Conservation (phyloP, 441 rosid species). For the Croton laevigatus region DNA sequence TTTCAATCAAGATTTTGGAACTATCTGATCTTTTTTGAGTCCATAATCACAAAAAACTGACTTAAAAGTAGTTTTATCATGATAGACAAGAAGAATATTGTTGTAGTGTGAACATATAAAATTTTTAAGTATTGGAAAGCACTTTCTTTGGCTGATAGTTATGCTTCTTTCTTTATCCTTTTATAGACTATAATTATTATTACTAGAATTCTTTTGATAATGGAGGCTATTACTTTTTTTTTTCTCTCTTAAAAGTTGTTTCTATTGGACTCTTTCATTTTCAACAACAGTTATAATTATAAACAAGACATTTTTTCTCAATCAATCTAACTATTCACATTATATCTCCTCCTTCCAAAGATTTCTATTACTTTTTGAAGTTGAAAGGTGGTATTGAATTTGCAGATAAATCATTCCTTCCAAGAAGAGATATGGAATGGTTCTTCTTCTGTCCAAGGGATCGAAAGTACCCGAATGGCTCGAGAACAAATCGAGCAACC, state of each 20-base stretch:
- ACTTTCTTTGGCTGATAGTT: not conserved
- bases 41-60: too few species aligned
- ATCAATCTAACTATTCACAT: not conserved
- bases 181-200: not conserved
- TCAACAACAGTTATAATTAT: not conserved
- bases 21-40: not conserved
- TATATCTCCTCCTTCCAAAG: not conserved
- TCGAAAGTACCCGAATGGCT: conserved; percentile 62
- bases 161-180: not conserved
- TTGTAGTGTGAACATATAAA: conserved; percentile 18
- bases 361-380: not conserved
- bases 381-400: not conserved
- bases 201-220: not conserved
- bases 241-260: not conserved
- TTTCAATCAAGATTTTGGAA: not conserved
- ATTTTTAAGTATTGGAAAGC: not conserved
- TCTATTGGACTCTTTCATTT: not conserved
- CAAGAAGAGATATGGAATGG: conserved; percentile 79
- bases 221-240: not conserved
- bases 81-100: too few species aligned
- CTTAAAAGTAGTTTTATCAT: too few species aligned
- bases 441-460: conserved; percentile 83
- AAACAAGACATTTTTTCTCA: conserved; percentile 25
- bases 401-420: conserved; percentile 79
- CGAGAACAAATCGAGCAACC: conserved; percentile 64